A percentile compares a stretch with the other conserved stretches of the same genome.
These are phyloP conservation scores for Podaxis mareebaensis DNA, from an alignment of 768 basidiomycete genomes.

Conservation along the genomic window DNA sequence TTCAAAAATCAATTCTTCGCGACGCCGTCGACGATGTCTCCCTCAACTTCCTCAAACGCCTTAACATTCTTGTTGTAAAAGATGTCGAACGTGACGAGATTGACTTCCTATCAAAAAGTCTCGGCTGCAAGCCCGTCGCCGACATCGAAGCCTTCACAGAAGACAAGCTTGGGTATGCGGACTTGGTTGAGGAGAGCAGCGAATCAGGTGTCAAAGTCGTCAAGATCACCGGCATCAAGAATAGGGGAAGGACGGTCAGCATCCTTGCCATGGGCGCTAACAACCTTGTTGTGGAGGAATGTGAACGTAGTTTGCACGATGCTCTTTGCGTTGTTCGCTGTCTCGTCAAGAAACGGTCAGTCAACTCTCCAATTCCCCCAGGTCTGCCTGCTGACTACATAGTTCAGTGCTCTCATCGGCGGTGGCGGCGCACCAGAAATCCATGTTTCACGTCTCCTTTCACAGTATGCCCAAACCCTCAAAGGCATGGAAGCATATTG, in stretches of 20 bases:
- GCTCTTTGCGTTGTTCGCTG: conserved; percentile 99
- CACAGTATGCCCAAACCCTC: conserved; percentile 88
- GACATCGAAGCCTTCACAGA: conserved; percentile 98
- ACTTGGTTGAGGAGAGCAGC: conserved; percentile 88
- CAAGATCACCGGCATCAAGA: conserved; percentile 92
- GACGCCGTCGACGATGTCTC: conserved; percentile 99
- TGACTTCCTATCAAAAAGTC: conserved; percentile 91
- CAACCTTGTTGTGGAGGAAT: conserved; percentile 92
- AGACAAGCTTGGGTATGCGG: conserved; percentile 96
- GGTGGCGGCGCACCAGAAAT: conserved; percentile 99
- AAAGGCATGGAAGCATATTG: conserved; percentile 99
- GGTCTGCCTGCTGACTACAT: background rate
- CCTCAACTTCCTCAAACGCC: conserved; percentile 94
- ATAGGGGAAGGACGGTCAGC: conserved; percentile 91
- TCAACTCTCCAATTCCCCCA: background rate
- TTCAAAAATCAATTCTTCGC: conserved; percentile 98
- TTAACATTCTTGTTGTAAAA: conserved; percentile 95
- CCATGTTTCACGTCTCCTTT: conserved; percentile 88
- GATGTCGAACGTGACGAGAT: conserved; percentile 99
- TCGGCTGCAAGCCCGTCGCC: conserved; percentile 94
- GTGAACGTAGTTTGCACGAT: conserved; percentile 96
- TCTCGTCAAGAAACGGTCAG: conserved; percentile 95
- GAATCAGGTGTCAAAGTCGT: conserved; percentile 88
- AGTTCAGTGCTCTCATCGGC: conserved; percentile 80
- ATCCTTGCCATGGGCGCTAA: conserved; percentile 95